Evolutionary conservation across 2,329 filamentous ascomycete species (phyloP).

Genomic region (Phaeophleospora eucalypticola): DNA sequence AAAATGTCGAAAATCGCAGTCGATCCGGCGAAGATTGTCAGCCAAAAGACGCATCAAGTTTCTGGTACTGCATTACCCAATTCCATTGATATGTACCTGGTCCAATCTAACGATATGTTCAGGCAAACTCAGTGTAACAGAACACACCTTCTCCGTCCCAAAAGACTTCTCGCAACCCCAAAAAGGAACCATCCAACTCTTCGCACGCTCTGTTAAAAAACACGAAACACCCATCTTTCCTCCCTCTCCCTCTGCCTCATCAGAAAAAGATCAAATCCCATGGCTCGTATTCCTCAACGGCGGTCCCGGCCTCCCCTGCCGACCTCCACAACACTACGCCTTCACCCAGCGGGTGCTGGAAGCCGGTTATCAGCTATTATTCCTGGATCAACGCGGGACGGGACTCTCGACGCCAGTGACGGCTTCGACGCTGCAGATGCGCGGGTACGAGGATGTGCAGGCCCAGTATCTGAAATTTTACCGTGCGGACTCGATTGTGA

Average conservation of each 20-base stretch:
- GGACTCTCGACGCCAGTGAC: slow-evolving; percentile 79
- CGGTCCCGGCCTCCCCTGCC: slow-evolving; percentile 76
- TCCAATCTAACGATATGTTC: background rate
- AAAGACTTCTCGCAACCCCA: slow-evolving; percentile 65
- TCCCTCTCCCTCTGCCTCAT: slow-evolving; percentile 43
- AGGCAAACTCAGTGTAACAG: slow-evolving; percentile 73
- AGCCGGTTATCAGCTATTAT: slow-evolving; percentile 76
- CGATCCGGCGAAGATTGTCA: slow-evolving; percentile 44
- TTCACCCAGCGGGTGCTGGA: slow-evolving; percentile 69
- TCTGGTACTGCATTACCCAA: slow-evolving; percentile 34
- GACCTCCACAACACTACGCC: slow-evolving; percentile 67
- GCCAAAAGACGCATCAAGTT: slow-evolving; percentile 43
- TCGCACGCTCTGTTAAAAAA: slow-evolving; percentile 69
- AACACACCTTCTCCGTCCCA: slow-evolving; percentile 83
- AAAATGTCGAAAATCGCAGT: slow-evolving; percentile 32
- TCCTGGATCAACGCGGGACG: slow-evolving; percentile 87
- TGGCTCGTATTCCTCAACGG: slow-evolving; percentile 75
- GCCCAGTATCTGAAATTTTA: slow-evolving; percentile 78
- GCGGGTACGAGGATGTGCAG: slow-evolving; percentile 63
- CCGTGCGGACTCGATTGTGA: slow-evolving; percentile 84
- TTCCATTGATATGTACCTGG: background rate
- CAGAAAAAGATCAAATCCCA: slow-evolving; percentile 57
- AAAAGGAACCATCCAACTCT: slow-evolving; percentile 63
- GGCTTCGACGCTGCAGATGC: slow-evolving; percentile 62
- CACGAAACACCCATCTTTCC: slow-evolving; percentile 52